Conservation (phyloP, 352 stramenopile genomes). For the Ophiocytium majus region DNA sequence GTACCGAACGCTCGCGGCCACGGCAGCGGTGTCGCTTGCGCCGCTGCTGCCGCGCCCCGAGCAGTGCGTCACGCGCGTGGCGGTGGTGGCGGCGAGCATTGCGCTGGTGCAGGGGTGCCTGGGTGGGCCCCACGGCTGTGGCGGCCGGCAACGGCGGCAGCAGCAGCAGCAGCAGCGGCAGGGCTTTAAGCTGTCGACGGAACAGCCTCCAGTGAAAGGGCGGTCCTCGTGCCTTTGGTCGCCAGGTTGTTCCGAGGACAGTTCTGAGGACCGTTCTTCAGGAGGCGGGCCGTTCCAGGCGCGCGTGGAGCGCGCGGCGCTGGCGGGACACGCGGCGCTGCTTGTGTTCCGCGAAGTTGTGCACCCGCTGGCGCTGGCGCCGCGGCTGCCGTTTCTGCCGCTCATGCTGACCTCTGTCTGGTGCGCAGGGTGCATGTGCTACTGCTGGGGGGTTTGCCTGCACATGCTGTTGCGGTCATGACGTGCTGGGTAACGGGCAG, state of each 20-base stretch:
- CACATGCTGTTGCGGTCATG: background rate
- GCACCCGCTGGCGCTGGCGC: slow-evolving; percentile 3
- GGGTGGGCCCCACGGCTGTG: background rate
- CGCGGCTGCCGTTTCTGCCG: slow-evolving; percentile 38
- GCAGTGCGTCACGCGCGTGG: slow-evolving; percentile 29
- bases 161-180: background rate
- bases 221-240: background rate
- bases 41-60: slow-evolving; percentile 42
- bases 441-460: slow-evolving; percentile 34
- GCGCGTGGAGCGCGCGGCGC: background rate
- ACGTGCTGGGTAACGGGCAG: too few species aligned
- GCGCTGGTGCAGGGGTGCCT: background rate
- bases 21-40: slow-evolving; percentile 27
- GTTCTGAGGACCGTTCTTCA: background rate
- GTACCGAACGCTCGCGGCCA: slow-evolving; percentile 34
- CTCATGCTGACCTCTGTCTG: slow-evolving; percentile 45
- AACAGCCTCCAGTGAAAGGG: background rate
- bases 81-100: background rate
- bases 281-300: too few species aligned
- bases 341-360: background rate
- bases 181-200: background rate
- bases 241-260: background rate
- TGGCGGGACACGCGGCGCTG: background rate
- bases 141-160: background rate
- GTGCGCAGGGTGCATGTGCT: slow-evolving; percentile 28